A percentile compares a stretch with the other conserved stretches of the same genome.
Evolutionary conservation across 805 yeast genomes (phyloP).

Genomic region (Candida insectorum): DNA sequence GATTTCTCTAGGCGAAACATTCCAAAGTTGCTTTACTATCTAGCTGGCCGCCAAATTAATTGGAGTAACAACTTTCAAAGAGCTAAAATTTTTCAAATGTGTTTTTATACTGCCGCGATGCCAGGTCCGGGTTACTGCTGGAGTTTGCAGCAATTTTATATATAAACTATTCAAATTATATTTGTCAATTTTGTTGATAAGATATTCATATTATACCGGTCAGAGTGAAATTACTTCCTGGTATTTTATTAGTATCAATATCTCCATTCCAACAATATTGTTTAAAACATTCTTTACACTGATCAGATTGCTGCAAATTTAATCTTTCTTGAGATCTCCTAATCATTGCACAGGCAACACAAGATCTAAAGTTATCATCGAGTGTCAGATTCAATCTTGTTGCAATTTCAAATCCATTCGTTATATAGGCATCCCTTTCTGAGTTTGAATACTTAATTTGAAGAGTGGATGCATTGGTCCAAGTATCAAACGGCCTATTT

Average conservation of each 20-base stretch:
- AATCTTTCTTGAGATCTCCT: constrained; percentile 73
- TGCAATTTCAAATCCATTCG: constrained; percentile 71
- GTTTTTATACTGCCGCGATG: too few species aligned
- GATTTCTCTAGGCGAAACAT: constrained; percentile 2
- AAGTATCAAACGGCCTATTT: constrained; percentile 59
- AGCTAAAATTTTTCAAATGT: constrained; percentile 5
- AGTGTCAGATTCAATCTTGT: constrained; percentile 63
- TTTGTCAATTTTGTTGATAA: too few species aligned
- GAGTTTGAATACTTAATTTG: constrained; percentile 55
- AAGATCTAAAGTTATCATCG: constrained; percentile 66
- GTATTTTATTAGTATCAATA: constrained; percentile 4
- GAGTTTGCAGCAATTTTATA: too few species aligned
- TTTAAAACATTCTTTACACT: constrained; percentile 69
- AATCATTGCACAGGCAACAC: constrained; percentile 80
- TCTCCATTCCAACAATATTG: constrained; percentile 75
- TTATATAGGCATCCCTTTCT: constrained; percentile 56
- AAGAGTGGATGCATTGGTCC: constrained; percentile 66
- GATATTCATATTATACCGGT: too few species aligned
- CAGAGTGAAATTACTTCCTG: constrained; percentile 1
- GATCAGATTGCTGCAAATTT: constrained; percentile 55
- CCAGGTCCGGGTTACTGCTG: too few species aligned
- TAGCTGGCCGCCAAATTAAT: constrained; percentile 12
- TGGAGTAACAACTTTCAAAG: constrained; percentile 16
- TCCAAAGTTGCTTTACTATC: not conserved
- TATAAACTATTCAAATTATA: too few species aligned